Base-by-base conservation (phyloP, 257 asterid species). In the Thymus quinquecostatus region DNA sequence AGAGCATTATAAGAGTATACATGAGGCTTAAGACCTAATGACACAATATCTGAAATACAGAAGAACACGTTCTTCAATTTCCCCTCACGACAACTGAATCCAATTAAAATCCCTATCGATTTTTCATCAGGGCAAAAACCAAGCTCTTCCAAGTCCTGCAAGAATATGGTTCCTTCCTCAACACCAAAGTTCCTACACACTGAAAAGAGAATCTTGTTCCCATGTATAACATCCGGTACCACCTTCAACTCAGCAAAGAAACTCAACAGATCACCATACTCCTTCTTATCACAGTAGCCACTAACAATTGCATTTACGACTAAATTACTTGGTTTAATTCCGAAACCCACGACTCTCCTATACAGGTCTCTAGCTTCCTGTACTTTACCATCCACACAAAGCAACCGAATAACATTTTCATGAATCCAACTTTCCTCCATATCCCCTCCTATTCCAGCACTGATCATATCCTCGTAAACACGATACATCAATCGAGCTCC, bases 241-340 rank as follows among this genome's bases (percentile, higher is more conserved):
- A 84, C 69, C 63, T 74, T 71, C n/a, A 84, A 58, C 64, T 95
- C 97, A 27, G 70, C 71, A 13, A 88, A 77, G 69, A 95, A 86
- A 75, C 92, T 81, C 47, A 85, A 75, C 10, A 95, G 68, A 82
- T 91, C 99, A 71, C 79, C 80, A 74, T 89, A 95, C 67, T 95
- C 97, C 90, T 83, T 83, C 87, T 95, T 95, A 59, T 79, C 72
- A 80, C 97, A 88, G 75, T 95, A 95, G 13, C 89, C 92, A 32
- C 76, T 50, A 77, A 83, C 73, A 71, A 91, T 72, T 2, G 83
- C 86, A 81, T 75, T 57, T 6, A 87, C 58, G 74, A 87, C 88
- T 33, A 66, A 45, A 41, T 71, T 56, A 73, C 81, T 79, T 1
- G 97, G 93, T 78, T 64, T 71, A 11, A 88, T 60, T 57, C 92